A percentile compares a stretch with the other conserved stretches of the same genome.
phyloP scores from a whole-genome alignment of 495 filamentous ascomycete species.

The Schizothecium vesticola region DNA sequence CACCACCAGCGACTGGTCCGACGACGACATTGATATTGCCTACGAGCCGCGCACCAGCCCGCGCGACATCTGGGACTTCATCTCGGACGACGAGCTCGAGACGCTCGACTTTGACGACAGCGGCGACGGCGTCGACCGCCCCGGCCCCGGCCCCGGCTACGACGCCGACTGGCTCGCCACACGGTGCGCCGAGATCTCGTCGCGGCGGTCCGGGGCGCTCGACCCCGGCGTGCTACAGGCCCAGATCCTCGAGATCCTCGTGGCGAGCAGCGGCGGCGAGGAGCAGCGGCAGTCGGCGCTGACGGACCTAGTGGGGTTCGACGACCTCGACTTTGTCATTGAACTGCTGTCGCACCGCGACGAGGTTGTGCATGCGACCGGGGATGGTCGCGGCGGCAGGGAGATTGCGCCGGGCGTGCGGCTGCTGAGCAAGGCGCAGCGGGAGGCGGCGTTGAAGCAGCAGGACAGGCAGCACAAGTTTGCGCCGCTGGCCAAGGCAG shows the following conservation, averaged over 20 bases:
- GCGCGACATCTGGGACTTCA: constrained; percentile 87
- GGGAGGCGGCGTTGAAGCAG: constrained; percentile 66
- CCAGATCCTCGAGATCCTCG: constrained; percentile 65
- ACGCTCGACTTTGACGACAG: constrained; percentile 38
- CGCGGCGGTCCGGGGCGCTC: constrained; percentile 53
- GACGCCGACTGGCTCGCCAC: constrained; percentile 57
- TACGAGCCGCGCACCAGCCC: constrained; percentile 56
- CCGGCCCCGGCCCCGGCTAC: constrained; percentile 26
- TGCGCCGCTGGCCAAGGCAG: constrained; percentile 55
- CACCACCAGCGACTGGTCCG: constrained; percentile 23
- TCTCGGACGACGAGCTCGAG: constrained; percentile 64
- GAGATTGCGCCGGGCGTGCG: constrained; percentile 41
- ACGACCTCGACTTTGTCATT: constrained; percentile 84
- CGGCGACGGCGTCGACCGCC: constrained; percentile 34
- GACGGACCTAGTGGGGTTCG: constrained; percentile 88
- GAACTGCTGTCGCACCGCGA: constrained; percentile 70
- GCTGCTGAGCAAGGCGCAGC: constrained; percentile 68
- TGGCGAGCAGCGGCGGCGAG: constrained; percentile 61
- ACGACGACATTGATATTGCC: constrained; percentile 55
- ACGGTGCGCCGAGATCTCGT: constrained; percentile 56
- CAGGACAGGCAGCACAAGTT: constrained; percentile 81
- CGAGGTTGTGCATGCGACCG: constrained; percentile 48
- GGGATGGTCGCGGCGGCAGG: constrained; percentile 44
- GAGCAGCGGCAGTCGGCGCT: constrained; percentile 83
- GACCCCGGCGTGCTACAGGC: constrained; percentile 57